Percentiles rank a stretch among this genome's conserved stretches.
Evolutionary conservation across 129 eudicot genomes (phyloP).

Genomic region (carrot (Daucus carota)): DNA sequence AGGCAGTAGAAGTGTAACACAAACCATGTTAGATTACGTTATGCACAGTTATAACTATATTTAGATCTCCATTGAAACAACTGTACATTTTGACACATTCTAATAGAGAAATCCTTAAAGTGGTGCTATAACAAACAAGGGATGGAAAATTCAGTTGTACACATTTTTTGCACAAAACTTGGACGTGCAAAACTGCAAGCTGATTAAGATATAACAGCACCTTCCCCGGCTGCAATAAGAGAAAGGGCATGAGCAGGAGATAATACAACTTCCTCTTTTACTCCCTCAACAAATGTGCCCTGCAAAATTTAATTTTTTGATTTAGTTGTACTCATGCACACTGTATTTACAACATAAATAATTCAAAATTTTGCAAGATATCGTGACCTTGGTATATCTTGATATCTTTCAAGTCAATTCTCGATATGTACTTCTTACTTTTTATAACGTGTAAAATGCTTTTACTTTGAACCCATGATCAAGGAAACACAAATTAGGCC

Average conservation of each 20-base stretch:
- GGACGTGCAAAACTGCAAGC: conserved; percentile 5
- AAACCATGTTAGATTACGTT: background rate
- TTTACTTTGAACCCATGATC: too few relatives aligned
- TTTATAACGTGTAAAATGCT: too few relatives aligned
- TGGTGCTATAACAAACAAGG: background rate
- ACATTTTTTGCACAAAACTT: background rate
- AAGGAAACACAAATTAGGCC: too few relatives aligned
- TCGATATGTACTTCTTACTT: too few relatives aligned
- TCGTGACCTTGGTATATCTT: background rate
- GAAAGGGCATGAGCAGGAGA: conserved; percentile 99
- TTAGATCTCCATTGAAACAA: background rate
- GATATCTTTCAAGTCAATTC: background rate
- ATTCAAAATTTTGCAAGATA: background rate
- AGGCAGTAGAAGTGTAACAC: background rate
- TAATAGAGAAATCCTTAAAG: too few relatives aligned
- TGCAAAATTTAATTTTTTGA: conserved; percentile 22
- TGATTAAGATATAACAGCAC: conserved; percentile 26
- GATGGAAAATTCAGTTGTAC: background rate
- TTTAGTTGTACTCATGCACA: background rate
- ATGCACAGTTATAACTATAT: background rate
- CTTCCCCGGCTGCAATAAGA: conserved; percentile 98
- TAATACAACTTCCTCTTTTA: conserved; percentile 90
- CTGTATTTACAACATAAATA: background rate
- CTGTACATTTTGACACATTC: too few relatives aligned
- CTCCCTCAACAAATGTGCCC: conserved; percentile 96